phyloP scores from a whole-genome alignment of 768 basidiomycete genomes.

The Mycena filopes region DNA sequence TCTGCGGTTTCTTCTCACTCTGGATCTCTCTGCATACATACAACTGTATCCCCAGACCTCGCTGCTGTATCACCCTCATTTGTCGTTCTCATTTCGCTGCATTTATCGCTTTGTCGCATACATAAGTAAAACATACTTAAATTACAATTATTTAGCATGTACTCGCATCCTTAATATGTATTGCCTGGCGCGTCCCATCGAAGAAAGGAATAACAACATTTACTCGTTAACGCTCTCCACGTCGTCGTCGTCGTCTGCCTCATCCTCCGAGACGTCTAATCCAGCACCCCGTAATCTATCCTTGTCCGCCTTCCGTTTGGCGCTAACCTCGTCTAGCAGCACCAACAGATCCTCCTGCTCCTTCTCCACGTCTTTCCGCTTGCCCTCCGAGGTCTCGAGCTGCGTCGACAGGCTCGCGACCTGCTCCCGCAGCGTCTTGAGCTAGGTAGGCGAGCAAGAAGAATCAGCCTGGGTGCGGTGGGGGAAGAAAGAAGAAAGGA shows the following conservation, averaged over 20 bases:
- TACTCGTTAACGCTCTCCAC: conserved; percentile 55
- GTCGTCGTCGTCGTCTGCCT: conserved; percentile 78
- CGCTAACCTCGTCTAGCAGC: conserved; percentile 89
- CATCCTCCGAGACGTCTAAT: conserved; percentile 93
- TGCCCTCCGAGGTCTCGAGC: conserved; percentile 65
- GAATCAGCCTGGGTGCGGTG: background rate
- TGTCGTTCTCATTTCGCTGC: background rate
- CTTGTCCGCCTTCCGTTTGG: conserved; percentile 89
- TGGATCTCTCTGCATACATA: conserved; percentile 8
- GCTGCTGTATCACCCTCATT: conserved; percentile 22
- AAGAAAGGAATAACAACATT: background rate
- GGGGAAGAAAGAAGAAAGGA: background rate
- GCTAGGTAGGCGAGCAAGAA: conserved; percentile 47
- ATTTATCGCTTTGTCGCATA: conserved; percentile 14
- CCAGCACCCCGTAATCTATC: conserved; percentile 75
- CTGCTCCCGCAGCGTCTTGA: conserved; percentile 57
- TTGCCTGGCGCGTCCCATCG: background rate
- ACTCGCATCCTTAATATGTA: conserved; percentile 1
- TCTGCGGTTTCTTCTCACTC: too few species aligned
- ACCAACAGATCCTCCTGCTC: conserved; percentile 98
- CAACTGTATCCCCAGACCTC: conserved; percentile 10
- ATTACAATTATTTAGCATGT: conserved; percentile 21
- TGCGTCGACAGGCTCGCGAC: conserved; percentile 54
- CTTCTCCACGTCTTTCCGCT: conserved; percentile 87
- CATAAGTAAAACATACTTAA: conserved; percentile 12